Conservation (phyloP, 371 early-diverging fungal species). For the Actinomucor elegans region DNA sequence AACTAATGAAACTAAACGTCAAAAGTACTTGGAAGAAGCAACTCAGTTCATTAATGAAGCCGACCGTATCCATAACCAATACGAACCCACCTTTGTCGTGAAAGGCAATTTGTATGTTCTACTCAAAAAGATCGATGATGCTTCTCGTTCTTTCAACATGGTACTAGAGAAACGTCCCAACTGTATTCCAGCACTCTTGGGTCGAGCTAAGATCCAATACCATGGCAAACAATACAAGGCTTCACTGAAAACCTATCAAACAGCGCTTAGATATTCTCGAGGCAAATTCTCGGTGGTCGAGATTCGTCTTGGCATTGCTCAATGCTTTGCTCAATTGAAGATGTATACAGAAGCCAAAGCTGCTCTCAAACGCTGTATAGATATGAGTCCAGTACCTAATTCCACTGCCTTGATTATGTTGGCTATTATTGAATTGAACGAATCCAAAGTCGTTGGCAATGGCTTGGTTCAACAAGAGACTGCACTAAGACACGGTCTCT, state of each 20-base stretch:
- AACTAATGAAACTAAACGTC: constrained; percentile 42
- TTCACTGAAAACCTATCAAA: constrained; percentile 75
- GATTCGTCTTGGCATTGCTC: constrained; percentile 84
- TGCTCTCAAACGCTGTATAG: constrained; percentile 73
- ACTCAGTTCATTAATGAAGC: constrained; percentile 71
- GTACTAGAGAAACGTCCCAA: constrained; percentile 61
- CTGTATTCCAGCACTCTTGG: constrained; percentile 79
- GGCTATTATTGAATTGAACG: constrained; percentile 79
- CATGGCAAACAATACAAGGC: constrained; percentile 54
- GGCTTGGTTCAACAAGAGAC: constrained; percentile 37
- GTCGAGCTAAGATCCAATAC: constrained; percentile 68
- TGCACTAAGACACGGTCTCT: constrained; percentile 39
- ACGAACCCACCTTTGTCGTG: constrained; percentile 69
- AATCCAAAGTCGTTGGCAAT: constrained; percentile 45
- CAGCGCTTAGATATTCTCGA: constrained; percentile 57
- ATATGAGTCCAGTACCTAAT: constrained; percentile 47
- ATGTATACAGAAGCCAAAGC: constrained; percentile 66
- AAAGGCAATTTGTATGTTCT: constrained; percentile 68
- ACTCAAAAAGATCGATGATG: constrained; percentile 62
- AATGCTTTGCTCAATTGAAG: constrained; percentile 79
- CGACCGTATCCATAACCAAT: constrained; percentile 68
- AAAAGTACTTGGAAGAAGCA: constrained; percentile 62
- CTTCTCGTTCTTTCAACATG: constrained; percentile 65
- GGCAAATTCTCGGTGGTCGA: constrained; percentile 55
- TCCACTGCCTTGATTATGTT: constrained; percentile 69